Conservation (phyloP, 2,329 filamentous ascomycete species). For the Beauveria sp. region DNA sequence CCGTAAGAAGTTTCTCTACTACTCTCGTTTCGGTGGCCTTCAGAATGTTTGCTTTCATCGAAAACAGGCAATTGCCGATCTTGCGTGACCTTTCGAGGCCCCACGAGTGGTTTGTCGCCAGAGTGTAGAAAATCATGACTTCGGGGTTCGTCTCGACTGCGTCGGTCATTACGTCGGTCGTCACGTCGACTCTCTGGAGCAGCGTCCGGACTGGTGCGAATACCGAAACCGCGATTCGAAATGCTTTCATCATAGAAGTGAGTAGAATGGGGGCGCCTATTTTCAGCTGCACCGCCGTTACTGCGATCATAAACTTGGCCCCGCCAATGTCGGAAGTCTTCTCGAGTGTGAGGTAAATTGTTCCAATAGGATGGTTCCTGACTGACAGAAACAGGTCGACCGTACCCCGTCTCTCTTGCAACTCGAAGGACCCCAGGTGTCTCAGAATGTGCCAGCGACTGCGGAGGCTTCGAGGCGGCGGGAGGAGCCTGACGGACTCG, state of each 20-base stretch:
- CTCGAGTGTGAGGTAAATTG: constrained; percentile 40
- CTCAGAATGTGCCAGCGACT: constrained; percentile 17
- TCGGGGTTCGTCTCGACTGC: constrained; percentile 26
- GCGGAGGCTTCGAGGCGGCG: constrained; percentile 31
- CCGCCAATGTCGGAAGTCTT: constrained; percentile 38
- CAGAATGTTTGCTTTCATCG: not conserved
- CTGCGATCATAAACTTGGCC: constrained; percentile 31
- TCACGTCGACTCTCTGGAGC: constrained; percentile 32
- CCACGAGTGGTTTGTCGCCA: constrained; percentile 13
- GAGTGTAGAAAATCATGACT: constrained; percentile 15
- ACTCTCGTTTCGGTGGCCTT: not conserved
- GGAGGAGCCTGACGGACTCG: constrained; percentile 30
- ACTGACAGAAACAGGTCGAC: constrained; percentile 45
- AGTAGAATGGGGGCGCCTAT: constrained; percentile 20
- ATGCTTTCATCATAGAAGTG: constrained; percentile 41
- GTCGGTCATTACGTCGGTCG: constrained; percentile 29
- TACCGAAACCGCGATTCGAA: constrained; percentile 42
- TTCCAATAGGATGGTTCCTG: constrained; percentile 44
- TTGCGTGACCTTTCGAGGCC: constrained; percentile 15
- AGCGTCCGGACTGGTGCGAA: constrained; percentile 34
- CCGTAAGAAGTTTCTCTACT: not conserved
- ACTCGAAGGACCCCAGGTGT: constrained; percentile 12
- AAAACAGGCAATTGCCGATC: not conserved
- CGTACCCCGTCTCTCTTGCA: constrained; percentile 19
- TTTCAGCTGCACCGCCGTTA: constrained; percentile 18